Percentiles rank a stretch among this genome's conserved stretches.
Conservation (phyloP, 1,284 basidiomycete species). For the Heterobasidion occidentale region DNA sequence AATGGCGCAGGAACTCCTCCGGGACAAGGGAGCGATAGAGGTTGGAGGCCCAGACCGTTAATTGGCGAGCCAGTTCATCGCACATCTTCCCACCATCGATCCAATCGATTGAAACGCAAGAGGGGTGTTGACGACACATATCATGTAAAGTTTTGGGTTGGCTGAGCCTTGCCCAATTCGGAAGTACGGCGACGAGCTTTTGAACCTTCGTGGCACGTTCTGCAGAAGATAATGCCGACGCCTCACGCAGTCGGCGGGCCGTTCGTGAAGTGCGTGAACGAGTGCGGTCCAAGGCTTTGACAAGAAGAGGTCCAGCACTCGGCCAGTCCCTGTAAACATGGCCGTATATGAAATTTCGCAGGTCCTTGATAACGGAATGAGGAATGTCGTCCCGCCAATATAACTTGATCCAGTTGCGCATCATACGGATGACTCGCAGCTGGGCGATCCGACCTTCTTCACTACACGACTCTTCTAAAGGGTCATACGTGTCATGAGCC, state of each 20-base stretch:
- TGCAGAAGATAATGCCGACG: no score
- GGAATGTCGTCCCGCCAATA: neutral
- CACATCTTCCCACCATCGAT: slow-evolving; percentile 11
- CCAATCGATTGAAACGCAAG: neutral
- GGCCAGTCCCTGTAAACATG: no score
- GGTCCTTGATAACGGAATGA: neutral
- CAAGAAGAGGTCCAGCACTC: no score
- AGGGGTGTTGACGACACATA: no score
- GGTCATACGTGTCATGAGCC: slow-evolving; percentile 17
- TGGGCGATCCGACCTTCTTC: slow-evolving; percentile 24
- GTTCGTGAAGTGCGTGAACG: no score
- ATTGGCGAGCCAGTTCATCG: slow-evolving; percentile 15
- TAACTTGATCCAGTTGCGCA: neutral
- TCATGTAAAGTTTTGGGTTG: no score
- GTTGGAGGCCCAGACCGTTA: slow-evolving; percentile 17
- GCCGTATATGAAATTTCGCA: no score
- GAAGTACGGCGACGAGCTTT: no score
- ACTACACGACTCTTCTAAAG: slow-evolving; percentile 23
- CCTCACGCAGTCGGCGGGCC: no score
- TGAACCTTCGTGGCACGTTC: no score
- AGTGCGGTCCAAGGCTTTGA: no score
- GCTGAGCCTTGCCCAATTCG: no score
- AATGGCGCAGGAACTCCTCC: slow-evolving; percentile 10
- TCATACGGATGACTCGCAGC: neutral
- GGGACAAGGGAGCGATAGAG: slow-evolving; percentile 15